Conservation (phyloP, 2,329 filamentous ascomycete genomes). For the Anthostomella pinea region DNA sequence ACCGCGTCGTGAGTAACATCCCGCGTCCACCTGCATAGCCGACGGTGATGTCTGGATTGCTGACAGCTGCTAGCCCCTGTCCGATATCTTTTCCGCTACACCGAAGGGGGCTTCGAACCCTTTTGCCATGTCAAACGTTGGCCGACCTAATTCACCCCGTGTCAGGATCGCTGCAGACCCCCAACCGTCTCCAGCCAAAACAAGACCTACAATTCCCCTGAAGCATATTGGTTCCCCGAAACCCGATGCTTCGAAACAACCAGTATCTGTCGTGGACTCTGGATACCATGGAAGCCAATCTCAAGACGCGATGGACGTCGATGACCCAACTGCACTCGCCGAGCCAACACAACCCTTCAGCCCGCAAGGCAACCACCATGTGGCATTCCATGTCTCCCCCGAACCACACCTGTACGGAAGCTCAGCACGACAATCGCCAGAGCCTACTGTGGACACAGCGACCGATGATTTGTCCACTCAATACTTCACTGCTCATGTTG, state of each 20-base stretch:
- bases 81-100: conserved; percentile 56
- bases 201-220: conserved; percentile 32
- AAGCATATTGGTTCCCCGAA: conserved; percentile 34
- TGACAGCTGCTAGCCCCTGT: conserved; percentile 48
- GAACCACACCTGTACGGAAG: conserved; percentile 14
- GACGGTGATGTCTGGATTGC: conserved; percentile 10
- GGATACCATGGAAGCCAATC: conserved; percentile 70
- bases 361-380: conserved; percentile 18
- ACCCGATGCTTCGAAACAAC: conserved; percentile 21
- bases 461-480: conserved; percentile 24
- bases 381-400: conserved; percentile 20
- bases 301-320: conserved; percentile 49
- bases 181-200: conserved; percentile 29
- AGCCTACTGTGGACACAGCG: conserved; percentile 17
- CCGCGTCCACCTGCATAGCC: conserved; percentile 3
- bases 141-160: conserved; percentile 53
- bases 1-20: conserved; percentile 64
- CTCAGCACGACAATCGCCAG: conserved; percentile 18
- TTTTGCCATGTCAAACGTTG: conserved; percentile 46
- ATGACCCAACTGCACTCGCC: conserved; percentile 15
- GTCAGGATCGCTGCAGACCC: conserved; percentile 59
- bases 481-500: conserved; percentile 27
- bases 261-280: conserved; percentile 55
- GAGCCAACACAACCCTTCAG: conserved; percentile 26
- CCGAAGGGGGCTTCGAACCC: conserved; percentile 53